Conservation (phyloP, 208 protist species). For the Endotrypanum monterogeii region DNA sequence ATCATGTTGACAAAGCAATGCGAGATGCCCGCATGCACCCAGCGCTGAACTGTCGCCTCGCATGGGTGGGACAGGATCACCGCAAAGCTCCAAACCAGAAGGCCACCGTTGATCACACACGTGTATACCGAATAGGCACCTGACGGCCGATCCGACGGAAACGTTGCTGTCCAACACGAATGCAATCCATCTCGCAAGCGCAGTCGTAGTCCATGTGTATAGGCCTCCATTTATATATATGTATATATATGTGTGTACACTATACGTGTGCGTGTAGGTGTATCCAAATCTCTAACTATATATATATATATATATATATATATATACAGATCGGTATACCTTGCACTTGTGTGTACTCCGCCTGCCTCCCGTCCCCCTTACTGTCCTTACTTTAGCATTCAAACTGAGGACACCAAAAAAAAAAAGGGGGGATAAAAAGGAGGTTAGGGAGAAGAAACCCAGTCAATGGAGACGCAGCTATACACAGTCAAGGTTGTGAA, state of each 20-base stretch:
- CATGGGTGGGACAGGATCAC: conserved; percentile 42
- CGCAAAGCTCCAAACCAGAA: conserved; percentile 55
- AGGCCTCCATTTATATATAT: conserved; percentile 17
- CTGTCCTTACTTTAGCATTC: too few relatives aligned
- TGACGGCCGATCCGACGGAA: conserved; percentile 76
- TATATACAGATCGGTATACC: too few relatives aligned
- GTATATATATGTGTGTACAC: background rate
- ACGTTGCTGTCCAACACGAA: conserved; percentile 20
- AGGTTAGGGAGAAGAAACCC: background rate
- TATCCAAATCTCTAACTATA: background rate
- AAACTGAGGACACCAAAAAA: too few relatives aligned
- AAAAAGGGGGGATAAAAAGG: too few relatives aligned
- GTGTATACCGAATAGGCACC: conserved; percentile 53
- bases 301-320: background rate
- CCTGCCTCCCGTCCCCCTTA: too few relatives aligned
- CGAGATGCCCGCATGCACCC: conserved; percentile 45
- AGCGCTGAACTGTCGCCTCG: conserved; percentile 9
- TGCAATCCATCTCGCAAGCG: conserved; percentile 23
- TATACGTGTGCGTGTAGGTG: too few relatives aligned
- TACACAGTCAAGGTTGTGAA: background rate
- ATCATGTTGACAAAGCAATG: conserved; percentile 70
- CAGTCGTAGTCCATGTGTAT: conserved; percentile 27
- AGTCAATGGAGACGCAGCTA: background rate
- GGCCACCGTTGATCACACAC: conserved; percentile 47
- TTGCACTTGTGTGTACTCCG: too few relatives aligned